Evolutionary conservation across 768 basidiomycete species (phyloP).

Genomic region (Krasilnikovozyma curviuscula): DNA sequence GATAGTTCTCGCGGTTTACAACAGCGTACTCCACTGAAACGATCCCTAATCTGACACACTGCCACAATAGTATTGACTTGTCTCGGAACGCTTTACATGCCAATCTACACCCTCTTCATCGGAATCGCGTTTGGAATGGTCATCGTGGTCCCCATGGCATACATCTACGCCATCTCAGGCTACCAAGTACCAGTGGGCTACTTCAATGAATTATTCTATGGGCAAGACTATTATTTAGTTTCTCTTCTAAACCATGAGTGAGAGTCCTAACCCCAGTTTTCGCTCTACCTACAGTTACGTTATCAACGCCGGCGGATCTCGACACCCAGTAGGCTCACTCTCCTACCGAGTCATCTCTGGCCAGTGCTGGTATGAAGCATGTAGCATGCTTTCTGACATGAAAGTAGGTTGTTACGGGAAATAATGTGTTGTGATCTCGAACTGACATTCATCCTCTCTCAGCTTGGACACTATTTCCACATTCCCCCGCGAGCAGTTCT

Average conservation of each 20-base stretch:
- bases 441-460: too few species aligned
- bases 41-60: neutral
- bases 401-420: too few species aligned
- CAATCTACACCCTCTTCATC: neutral
- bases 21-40: too few species aligned
- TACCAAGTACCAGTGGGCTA: neutral
- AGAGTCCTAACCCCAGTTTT: neutral
- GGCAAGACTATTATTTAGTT: too few species aligned
- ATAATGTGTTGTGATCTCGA: too few species aligned
- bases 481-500: neutral
- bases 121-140: neutral
- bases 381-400: neutral
- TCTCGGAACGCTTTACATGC: neutral
- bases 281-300: neutral
- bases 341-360: constrained; percentile 4
- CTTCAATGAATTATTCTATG: constrained; percentile 1
- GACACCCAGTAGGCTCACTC: neutral
- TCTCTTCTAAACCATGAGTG: too few species aligned
- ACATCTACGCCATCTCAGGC: neutral
- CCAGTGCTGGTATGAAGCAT: constrained; percentile 1
- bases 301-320: neutral
- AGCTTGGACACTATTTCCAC: constrained; percentile 1
- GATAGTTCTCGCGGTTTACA: too few species aligned
- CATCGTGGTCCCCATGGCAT: neutral
- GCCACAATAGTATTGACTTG: neutral